Evolutionary conservation across 768 basidiomycete species (phyloP), one percentile per base, ranked within the genome.

Genomic region (Suillus americanus): DNA sequence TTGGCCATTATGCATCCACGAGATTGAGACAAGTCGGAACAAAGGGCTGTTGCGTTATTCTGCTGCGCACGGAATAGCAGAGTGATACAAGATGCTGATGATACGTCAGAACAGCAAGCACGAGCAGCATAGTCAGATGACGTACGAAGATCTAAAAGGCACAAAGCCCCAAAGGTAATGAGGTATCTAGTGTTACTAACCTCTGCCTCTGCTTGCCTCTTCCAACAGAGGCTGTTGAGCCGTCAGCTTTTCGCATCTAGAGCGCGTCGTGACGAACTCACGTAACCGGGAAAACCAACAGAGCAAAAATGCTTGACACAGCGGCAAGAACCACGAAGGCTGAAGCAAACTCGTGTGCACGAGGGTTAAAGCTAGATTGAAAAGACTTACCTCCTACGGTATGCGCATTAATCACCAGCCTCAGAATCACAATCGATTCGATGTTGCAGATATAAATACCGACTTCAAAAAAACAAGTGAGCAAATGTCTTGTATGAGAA

Each of bases 1-100:
- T 65, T 61, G 2, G 72, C 73, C 8, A 61, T 60, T 10, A 64
- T 53, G 35, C 75, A 74, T 61, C 71, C 61, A 0, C 53, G 30
- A 13, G 68, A 43, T 1, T 67, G 64, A 37, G 66, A 65, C 33
- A 80, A 77, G 59, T 80, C 77, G 3, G 64, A 63, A 67, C 75
- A 76, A 33, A 78, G 69, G 41, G 62, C 65, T 28, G 56, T 5
- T 13, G 64, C 59, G 10, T 10, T 33, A 10, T 62, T 70, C 16
- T 69, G 72, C n/a, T 66, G 70, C 33, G 75, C 73, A 54, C 74
- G 77, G 53, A 71, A 50, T 1, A 77, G 69, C 50, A 78, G 60
- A 4, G 70, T 66, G 25, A 68, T 33, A 43, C 70, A 65, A 7
- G 72, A 65, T 5, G 45, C 73, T 77, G 37, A 13, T 3, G n/a